Evolutionary conservation across 768 basidiomycete species (phyloP).

Genomic region (Rhizopogon roseolus): DNA sequence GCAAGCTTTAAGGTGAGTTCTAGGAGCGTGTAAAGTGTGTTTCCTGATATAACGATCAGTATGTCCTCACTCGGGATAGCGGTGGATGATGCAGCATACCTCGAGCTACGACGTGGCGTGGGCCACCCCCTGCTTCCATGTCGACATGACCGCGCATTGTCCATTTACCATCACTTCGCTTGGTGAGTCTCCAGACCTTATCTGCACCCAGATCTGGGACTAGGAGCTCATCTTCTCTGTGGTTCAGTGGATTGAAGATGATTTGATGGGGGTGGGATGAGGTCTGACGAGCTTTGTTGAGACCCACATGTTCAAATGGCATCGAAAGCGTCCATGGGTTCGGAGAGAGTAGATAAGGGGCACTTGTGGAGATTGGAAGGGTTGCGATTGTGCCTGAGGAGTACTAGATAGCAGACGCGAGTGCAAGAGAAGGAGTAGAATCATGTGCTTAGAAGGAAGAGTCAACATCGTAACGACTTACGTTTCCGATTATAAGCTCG

Average conservation of each 20-base stretch:
- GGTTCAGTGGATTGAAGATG: conserved; percentile 33
- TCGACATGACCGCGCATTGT: conserved; percentile 41
- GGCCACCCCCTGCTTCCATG: conserved; percentile 57
- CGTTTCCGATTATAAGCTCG: conserved; percentile 67
- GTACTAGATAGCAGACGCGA: conserved; percentile 43
- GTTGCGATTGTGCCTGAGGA: conserved; percentile 55
- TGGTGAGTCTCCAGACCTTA: conserved; percentile 51
- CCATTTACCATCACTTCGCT: conserved; percentile 43
- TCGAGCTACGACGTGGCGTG: conserved; percentile 62
- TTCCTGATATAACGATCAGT: conserved; percentile 35
- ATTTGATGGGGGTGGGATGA: conserved; percentile 78
- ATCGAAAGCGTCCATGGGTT: conserved; percentile 30
- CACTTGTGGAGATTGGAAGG: conserved; percentile 47
- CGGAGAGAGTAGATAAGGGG: conserved; percentile 39
- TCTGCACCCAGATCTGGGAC: conserved; percentile 78
- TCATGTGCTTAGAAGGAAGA: background rate
- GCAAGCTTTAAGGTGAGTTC: conserved; percentile 60
- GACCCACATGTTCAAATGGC: conserved; percentile 52
- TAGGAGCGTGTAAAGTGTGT: conserved; percentile 58
- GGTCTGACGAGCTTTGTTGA: conserved; percentile 63
- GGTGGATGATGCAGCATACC: conserved; percentile 34
- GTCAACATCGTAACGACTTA: conserved; percentile 33
- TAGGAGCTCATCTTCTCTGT: conserved; percentile 51
- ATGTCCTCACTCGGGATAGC: background rate
- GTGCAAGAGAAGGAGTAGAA: background rate